Base-by-base conservation (phyloP, 208 protist species). In the Endotrypanum monterogeii region DNA sequence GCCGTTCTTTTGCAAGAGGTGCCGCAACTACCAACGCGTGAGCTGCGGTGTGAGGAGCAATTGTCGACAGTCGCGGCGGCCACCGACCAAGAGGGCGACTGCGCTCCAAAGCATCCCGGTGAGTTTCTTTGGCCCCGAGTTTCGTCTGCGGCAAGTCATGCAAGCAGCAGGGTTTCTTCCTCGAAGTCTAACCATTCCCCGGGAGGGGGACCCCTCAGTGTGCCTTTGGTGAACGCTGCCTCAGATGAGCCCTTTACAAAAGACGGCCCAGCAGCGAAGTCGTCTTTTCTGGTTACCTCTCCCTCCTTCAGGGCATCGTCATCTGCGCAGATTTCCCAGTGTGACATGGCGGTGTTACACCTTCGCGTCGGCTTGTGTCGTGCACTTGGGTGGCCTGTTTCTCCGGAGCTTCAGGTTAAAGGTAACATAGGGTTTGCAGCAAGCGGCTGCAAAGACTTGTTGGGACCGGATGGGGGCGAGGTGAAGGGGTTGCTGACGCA, bases 371-470 rank as follows among this genome's bases (percentile, higher is more conserved):
- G 76, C 1, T 77, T 85, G 46, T 65, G 54, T 18, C 80, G 80
- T 35, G 55, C 80, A 5, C 77, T 91, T 30, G 87, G 78, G 8
- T 83, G 84, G 60, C 75, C 79, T 48, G 52, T 30, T 62, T 71
- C 66, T 44, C 52, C 1, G 46, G 60, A 39, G 71, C 65, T 57
- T 41, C 57, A n/a, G 79, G 48, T 11, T 61, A n/a, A 37, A 55
- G 58, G 25, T 0, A 37, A 25, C 12, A 35, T 6, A 7, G 66
- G 30, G 16, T 44, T 30, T 30, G 25, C 12, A 9, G 46, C 30
- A 30, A 35, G 69, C 37, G 39, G 48, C 50, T 37, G 30, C 30
- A 23, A 0, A 14, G 68, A 69, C n/a, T 52, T 37, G 11, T 2
- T 7, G 4, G 12, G 37, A 3, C 25, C 32, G 18, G 44, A 41